These are phyloP conservation scores for Neurospora tetraspora DNA, from an alignment of 495 filamentous ascomycete genomes.

Conservation along the genomic window DNA sequence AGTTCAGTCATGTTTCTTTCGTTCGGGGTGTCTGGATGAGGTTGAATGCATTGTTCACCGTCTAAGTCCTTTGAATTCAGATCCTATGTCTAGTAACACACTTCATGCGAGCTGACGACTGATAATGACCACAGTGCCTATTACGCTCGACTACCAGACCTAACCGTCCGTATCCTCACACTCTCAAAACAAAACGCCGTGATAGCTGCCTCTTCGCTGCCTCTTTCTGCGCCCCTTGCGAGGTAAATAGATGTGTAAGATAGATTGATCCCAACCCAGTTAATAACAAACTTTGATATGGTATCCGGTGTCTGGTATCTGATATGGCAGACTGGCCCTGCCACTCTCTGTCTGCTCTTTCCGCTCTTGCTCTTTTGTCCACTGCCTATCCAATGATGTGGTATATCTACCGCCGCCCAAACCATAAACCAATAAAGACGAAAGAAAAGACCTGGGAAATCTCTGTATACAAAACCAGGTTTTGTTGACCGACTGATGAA, in stretches of 20 bases:
- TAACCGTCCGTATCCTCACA: background rate
- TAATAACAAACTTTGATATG: background rate
- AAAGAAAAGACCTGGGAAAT: background rate
- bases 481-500: background rate
- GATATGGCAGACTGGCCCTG: background rate
- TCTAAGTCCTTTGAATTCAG: background rate
- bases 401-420: background rate
- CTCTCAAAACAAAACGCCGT: background rate
- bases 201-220: background rate
- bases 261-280: background rate
- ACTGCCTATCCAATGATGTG: background rate
- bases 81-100: background rate
- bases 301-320: background rate
- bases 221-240: background rate
- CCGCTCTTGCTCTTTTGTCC: background rate
- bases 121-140: background rate
- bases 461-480: background rate
- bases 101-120: background rate
- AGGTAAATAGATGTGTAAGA: background rate
- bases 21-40: background rate
- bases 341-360: background rate
- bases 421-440: background rate
- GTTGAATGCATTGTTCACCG: background rate
- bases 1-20: background rate
- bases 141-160: background rate